A percentile compares a stretch with the other conserved stretches of the same genome.
Evolutionary conservation across 2,329 filamentous ascomycete genomes (phyloP).

Genomic region (Xylaria sp.): DNA sequence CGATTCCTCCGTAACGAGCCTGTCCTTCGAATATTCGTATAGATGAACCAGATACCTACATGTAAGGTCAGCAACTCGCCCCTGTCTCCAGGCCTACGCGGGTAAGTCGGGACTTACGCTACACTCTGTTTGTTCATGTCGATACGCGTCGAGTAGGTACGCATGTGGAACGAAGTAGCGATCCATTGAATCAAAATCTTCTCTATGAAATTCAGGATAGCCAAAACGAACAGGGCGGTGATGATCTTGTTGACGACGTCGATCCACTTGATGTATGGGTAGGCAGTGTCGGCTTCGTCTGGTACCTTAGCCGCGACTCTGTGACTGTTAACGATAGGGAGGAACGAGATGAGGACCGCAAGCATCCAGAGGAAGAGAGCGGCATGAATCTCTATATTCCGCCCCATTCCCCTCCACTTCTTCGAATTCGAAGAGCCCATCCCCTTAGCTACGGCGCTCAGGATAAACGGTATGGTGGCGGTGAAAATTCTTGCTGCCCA

Average conservation of each 20-base stretch:
- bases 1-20: conserved; percentile 57
- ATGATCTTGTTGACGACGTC: conserved; percentile 81
- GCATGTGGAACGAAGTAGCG: conserved; percentile 86
- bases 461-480: conserved; percentile 51
- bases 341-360: conserved; percentile 81
- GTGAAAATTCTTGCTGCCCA: conserved; percentile 71
- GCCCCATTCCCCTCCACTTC: conserved; percentile 91
- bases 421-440: conserved; percentile 83
- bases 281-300: conserved; percentile 48
- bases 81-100: conserved; percentile 67
- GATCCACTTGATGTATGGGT: conserved; percentile 68
- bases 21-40: conserved; percentile 75
- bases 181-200: conserved; percentile 96
- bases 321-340: conserved; percentile 74
- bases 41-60: conserved; percentile 52
- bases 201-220: conserved; percentile 80
- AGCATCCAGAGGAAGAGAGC: conserved; percentile 93
- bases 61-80: conserved; percentile 22
- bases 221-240: conserved; percentile 79
- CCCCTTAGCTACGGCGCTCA: conserved; percentile 64
- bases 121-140: conserved; percentile 93
- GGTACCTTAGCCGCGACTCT: conserved; percentile 42
- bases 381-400: conserved; percentile 80
- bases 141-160: conserved; percentile 89
- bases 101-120: conserved; percentile 47